Evolutionary conservation across 2,329 filamentous ascomycete genomes (phyloP).

Genomic region (Penicillium sp.): DNA sequence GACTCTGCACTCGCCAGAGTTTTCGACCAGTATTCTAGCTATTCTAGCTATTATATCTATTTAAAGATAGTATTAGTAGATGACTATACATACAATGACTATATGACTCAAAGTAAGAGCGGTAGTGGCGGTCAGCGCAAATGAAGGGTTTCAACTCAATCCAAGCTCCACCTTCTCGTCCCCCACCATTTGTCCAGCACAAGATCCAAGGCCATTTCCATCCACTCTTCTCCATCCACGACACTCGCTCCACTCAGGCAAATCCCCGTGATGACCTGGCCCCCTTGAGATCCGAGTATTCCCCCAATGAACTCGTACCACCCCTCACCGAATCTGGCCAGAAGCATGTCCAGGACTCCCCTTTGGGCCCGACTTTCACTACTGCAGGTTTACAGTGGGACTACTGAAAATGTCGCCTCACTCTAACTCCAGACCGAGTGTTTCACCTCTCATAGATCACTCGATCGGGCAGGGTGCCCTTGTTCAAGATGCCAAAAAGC

Average conservation of each 20-base stretch:
- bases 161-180: constrained; percentile 6
- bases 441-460: constrained; percentile 23
- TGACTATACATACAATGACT: too few relatives aligned
- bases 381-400: not conserved
- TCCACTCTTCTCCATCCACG: constrained; percentile 9
- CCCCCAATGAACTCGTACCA: not conserved
- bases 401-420: not conserved
- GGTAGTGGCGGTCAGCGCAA: constrained; percentile 20
- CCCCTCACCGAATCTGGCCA: constrained; percentile 9
- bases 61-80: too few relatives aligned
- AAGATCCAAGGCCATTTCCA: constrained; percentile 4
- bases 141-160: not conserved
- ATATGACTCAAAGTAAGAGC: not conserved
- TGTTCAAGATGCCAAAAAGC: not conserved
- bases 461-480: constrained; percentile 12
- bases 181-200: constrained; percentile 12
- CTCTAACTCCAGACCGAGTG: constrained; percentile 1
- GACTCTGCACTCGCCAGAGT: not conserved
- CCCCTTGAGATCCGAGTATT: constrained; percentile 10
- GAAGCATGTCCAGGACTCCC: constrained; percentile 4
- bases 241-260: constrained; percentile 5
- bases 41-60: too few relatives aligned
- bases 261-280: constrained; percentile 24
- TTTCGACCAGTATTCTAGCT: not conserved
- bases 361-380: not conserved